These are phyloP conservation scores for Juncus inflexus DNA, from an alignment of 176 grass and related monocot genomes.

Conservation along the genomic window DNA sequence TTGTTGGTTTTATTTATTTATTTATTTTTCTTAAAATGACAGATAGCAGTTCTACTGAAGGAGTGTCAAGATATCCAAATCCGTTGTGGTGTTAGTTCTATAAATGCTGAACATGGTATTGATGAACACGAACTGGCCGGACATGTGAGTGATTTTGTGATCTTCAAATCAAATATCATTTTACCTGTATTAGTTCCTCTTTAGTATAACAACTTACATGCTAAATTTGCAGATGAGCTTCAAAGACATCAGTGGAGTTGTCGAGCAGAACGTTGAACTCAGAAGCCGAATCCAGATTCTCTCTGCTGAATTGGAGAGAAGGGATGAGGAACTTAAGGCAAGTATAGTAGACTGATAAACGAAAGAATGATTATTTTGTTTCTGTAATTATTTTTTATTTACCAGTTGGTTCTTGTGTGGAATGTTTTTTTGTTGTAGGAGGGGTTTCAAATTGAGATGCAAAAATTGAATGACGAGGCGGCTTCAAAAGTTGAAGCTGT, in stretches of 20 bases:
- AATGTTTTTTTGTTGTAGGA: slow-evolving; percentile 44
- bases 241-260: slow-evolving; percentile 76
- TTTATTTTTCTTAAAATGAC: slow-evolving; percentile 8
- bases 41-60: slow-evolving; percentile 86
- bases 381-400: neutral
- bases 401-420: neutral
- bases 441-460: slow-evolving; percentile 65
- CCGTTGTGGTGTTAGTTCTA: slow-evolving; percentile 54
- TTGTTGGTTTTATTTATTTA: neutral
- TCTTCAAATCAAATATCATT: neutral
- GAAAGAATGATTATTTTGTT: slow-evolving; percentile 7
- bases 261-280: slow-evolving; percentile 90
- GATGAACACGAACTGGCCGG: slow-evolving; percentile 16
- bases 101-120: slow-evolving; percentile 29
- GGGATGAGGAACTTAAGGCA: slow-evolving; percentile 69
- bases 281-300: slow-evolving; percentile 70
- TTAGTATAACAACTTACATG: slow-evolving; percentile 16
- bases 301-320: slow-evolving; percentile 59
- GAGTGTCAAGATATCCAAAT: slow-evolving; percentile 96
- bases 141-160: slow-evolving; percentile 35
- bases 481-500: slow-evolving; percentile 75
- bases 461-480: slow-evolving; percentile 54
- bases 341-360: slow-evolving; percentile 6
- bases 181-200: neutral
- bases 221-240: slow-evolving; percentile 64